A percentile compares a stretch with the other conserved stretches of the same genome.
phyloP scores from a whole-genome alignment of 768 basidiomycete genomes.

The Leccinum subtestaceum region DNA sequence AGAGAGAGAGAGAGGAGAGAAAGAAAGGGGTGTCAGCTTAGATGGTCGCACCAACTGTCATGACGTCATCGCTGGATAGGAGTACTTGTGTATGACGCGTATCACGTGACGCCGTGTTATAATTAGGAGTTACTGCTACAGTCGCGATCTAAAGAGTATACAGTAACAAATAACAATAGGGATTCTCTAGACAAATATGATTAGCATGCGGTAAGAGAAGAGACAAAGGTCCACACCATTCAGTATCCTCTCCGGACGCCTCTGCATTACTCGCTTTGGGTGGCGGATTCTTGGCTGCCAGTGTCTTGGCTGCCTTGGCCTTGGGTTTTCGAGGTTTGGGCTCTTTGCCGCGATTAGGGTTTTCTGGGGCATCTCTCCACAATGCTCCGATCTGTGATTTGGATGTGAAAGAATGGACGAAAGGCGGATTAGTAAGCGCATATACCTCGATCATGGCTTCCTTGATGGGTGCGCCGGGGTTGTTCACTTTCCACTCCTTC shows the following conservation, averaged over 20 bases:
- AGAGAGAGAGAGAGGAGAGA: too few relatives aligned
- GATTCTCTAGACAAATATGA: not conserved
- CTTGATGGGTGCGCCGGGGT: conserved; percentile 45
- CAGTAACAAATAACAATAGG: conserved; percentile 6
- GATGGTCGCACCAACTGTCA: too few relatives aligned
- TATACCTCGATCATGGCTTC: conserved; percentile 52
- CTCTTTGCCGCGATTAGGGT: conserved; percentile 59
- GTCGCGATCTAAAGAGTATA: not conserved
- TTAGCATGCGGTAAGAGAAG: not conserved
- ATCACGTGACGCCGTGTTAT: conserved; percentile 16
- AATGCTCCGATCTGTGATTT: conserved; percentile 47
- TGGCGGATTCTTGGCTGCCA: conserved; percentile 13
- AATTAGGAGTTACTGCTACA: not conserved
- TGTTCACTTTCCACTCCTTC: conserved; percentile 53
- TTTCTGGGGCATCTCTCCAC: conserved; percentile 61
- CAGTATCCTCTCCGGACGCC: conserved; percentile 22
- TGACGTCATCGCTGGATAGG: conserved; percentile 15
- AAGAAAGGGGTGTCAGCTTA: not conserved
- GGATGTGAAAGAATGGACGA: conserved; percentile 4
- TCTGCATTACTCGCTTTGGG: conserved; percentile 24
- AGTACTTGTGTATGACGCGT: conserved; percentile 11
- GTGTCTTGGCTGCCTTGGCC: conserved; percentile 20
- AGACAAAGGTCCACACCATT: conserved; percentile 8
- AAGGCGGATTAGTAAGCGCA: conserved; percentile 10
- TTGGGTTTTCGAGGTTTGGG: conserved; percentile 47